Base-by-base conservation (phyloP, 2,329 filamentous ascomycete species). In the Talaromyces piceae region DNA sequence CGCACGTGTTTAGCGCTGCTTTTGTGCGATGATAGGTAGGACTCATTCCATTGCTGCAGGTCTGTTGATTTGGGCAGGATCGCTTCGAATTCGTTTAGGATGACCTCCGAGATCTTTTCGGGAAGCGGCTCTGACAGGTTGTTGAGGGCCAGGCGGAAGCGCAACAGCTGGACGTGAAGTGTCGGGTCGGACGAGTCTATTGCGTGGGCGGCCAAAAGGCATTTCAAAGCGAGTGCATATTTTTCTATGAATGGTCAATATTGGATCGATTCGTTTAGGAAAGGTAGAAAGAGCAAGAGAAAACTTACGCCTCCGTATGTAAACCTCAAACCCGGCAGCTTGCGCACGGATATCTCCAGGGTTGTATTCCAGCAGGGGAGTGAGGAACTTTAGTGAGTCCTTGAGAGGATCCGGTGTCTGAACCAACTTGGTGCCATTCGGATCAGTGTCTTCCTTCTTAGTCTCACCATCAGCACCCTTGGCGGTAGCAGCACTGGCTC, bases 381-480 rank as follows among this genome's bases (percentile, higher is more conserved):
- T 76, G 51, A 98, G 69, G 66, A 93, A 95, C 68, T 91, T 95
- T 76, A 89, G 86, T 3, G 89, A 89, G 62, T 93, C 90, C 45
- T 83, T 84, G 41, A 98, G 72, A 7, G 93, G 91, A 51, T 93
- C 85, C 52, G 83, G 79, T 3, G 91, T 95, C 54, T 87, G 81
- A 16, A 88, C 81, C 52, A 97, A 77, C 68, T 87, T 88, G 59
- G 83, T 73, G 37, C 94, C 93, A 27, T 87, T 76, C 23, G 93
- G 91, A 68, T 98, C 93, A 18, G 87, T 81, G 60, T 98, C 93
- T 70, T 88, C 87, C 76, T 95, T 95, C 76, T 91, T 93, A 8
- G 77, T 72, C 56, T 83, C 80, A 12, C 74, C 77, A 49, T 73
- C 70, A 16, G 63, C 58, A 52, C 76, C 73, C 54, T 84, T 86